phyloP scores from a whole-genome alignment of 1,284 basidiomycete genomes.

The Inonotus obliquus region DNA sequence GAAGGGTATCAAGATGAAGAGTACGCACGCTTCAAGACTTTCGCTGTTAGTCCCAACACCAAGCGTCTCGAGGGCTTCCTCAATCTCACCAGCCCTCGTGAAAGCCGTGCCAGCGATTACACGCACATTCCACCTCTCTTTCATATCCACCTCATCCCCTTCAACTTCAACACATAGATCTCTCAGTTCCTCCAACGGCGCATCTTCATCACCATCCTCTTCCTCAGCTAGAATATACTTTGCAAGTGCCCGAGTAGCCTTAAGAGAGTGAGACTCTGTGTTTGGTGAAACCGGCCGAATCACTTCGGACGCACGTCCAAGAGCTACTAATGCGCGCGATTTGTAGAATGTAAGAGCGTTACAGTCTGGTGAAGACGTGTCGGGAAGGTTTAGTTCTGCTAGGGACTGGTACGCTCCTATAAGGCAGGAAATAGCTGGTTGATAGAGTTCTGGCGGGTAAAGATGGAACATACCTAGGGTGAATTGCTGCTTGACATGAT shows the following conservation, averaged over 20 bases:
- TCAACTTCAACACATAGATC: conserved; percentile 86
- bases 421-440: neutral
- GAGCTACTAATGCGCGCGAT: conserved; percentile 79
- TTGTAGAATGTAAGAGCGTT: conserved; percentile 70
- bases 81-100: conserved; percentile 75
- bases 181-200: conserved; percentile 74
- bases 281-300: conserved; percentile 52
- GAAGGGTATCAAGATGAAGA: neutral
- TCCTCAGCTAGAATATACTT: conserved; percentile 49
- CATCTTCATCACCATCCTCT: conserved; percentile 45
- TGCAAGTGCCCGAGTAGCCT: conserved; percentile 70
- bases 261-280: conserved; percentile 61
- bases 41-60: conserved; percentile 64
- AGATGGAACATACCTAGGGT: conserved; percentile 5
- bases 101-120: conserved; percentile 84
- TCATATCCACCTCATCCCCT: conserved; percentile 57
- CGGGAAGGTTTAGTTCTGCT: conserved; percentile 49
- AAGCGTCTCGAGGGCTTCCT: conserved; percentile 88
- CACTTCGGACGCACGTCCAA: conserved; percentile 54
- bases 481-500: conserved; percentile 18
- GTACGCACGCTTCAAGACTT: conserved; percentile 81
- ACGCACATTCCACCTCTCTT: conserved; percentile 61
- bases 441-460: neutral
- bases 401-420: conserved; percentile 66
- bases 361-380: conserved; percentile 60